Evolutionary conservation across 2,329 filamentous ascomycete genomes (phyloP).

Genomic region (Trichoderma brevicompactum): DNA sequence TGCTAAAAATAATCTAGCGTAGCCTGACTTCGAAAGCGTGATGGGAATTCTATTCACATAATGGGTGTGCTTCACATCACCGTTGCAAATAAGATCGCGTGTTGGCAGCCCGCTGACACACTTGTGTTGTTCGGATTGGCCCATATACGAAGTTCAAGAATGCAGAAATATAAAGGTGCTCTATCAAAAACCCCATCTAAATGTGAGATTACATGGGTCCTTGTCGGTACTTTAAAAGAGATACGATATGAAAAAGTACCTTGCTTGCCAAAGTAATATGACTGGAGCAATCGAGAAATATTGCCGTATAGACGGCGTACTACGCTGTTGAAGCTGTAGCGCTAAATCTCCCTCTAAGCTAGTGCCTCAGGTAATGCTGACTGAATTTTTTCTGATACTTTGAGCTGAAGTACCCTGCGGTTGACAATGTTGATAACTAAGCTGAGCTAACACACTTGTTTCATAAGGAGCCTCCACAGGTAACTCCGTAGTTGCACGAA

Average conservation of each 20-base stretch:
- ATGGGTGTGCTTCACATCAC: background rate
- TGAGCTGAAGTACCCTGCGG: background rate
- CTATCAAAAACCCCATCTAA: background rate
- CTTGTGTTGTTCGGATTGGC: conserved; percentile 8
- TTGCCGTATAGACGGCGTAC: background rate
- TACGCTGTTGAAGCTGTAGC: background rate
- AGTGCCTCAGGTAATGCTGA: conserved; percentile 6
- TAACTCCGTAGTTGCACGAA: conserved; percentile 13
- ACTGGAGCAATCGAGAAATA: background rate
- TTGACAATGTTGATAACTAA: background rate
- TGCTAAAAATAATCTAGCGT: background rate
- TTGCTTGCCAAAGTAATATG: background rate
- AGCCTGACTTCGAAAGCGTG: background rate
- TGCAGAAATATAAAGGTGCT: background rate
- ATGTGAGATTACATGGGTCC: background rate
- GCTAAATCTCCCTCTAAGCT: background rate
- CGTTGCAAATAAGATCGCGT: background rate
- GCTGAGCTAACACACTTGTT: background rate
- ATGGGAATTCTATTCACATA: background rate
- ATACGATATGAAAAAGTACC: background rate
- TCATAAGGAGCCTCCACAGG: conserved; percentile 2
- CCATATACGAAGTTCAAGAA: background rate
- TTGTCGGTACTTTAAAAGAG: background rate
- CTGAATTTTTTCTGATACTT: background rate
- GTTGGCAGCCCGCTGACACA: background rate